A percentile compares a stretch with the other conserved stretches of the same genome.
Conservation (phyloP, 2,329 filamentous ascomycete species). For the Cordyceps farinosa region DNA sequence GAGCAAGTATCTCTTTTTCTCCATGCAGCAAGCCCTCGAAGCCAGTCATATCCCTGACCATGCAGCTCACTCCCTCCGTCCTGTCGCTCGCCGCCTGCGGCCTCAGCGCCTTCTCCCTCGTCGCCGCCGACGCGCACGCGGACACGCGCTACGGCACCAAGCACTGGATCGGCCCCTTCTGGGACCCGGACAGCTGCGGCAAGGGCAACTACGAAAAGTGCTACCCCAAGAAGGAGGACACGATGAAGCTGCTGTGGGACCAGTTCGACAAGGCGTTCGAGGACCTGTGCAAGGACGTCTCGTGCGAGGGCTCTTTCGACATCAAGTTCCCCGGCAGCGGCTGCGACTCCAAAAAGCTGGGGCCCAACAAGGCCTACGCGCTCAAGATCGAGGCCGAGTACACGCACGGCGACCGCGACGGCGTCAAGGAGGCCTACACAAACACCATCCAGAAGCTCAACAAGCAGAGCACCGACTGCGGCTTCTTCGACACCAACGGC, state of each 20-base stretch:
- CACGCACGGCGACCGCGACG: slow-evolving; percentile 17
- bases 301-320: slow-evolving; percentile 14
- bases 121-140: slow-evolving; percentile 11
- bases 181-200: slow-evolving; percentile 16
- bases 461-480: slow-evolving; percentile 16
- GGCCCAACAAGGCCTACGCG: slow-evolving; percentile 13
- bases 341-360: slow-evolving; percentile 14
- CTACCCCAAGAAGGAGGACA: slow-evolving; percentile 16
- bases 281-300: slow-evolving; percentile 15
- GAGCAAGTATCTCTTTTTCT: neutral
- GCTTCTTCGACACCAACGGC: slow-evolving; percentile 1
- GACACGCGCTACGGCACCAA: slow-evolving; percentile 17
- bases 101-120: neutral
- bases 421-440: slow-evolving; percentile 15
- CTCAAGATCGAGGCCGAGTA: slow-evolving; percentile 17
- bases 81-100: slow-evolving; percentile 6
- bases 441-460: slow-evolving; percentile 16
- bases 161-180: slow-evolving; percentile 17
- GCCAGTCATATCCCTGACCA: neutral
- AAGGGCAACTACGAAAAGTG: slow-evolving; percentile 17
- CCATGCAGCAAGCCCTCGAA: neutral
- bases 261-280: slow-evolving; percentile 18
- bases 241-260: slow-evolving; percentile 16
- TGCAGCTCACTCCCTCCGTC: slow-evolving; percentile 5
- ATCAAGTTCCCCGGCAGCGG: slow-evolving; percentile 15